Percentiles rank a stretch among this genome's conserved stretches.
phyloP scores from a whole-genome alignment of 441 rosid species.

The Gossypium trilobum region DNA sequence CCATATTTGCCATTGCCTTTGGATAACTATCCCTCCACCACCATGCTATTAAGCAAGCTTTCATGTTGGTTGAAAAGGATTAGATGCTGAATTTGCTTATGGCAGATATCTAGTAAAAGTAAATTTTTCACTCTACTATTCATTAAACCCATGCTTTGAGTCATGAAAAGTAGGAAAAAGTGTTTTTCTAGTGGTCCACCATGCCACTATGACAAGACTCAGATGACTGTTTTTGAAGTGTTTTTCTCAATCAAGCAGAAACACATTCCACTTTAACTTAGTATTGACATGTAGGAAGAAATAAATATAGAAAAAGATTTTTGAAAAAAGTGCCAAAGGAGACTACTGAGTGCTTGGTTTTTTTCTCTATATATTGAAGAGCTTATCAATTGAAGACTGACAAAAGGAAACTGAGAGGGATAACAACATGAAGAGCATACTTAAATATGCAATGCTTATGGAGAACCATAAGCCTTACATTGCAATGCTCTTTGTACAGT shows the following conservation, averaged over 20 bases:
- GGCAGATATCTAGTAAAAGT: background rate
- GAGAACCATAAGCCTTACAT: constrained; percentile 41
- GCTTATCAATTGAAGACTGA: background rate
- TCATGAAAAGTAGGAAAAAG: background rate
- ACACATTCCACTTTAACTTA: background rate
- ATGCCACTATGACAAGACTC: background rate
- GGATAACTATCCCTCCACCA: background rate
- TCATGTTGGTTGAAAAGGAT: background rate
- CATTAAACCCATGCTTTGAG: background rate
- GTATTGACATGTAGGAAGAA: background rate
- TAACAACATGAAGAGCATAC: constrained; percentile 26
- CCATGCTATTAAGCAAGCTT: background rate
- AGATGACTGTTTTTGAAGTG: background rate
- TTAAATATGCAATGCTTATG: constrained; percentile 17
- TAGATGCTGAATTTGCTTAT: background rate
- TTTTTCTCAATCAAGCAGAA: background rate
- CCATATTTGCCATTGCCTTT: background rate
- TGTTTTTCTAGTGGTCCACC: constrained; percentile 7
- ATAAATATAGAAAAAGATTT: background rate
- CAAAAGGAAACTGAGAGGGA: constrained; percentile 13
- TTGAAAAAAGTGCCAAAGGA: background rate
- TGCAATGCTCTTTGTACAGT: constrained; percentile 53
- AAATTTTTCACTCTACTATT: background rate
- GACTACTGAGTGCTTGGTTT: background rate
- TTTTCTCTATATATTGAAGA: constrained; percentile 1